Percentiles rank a stretch among this genome's conserved stretches.
These are phyloP conservation scores for Bryum argenteum DNA, from an alignment of 225 moss, liverwort and hornwort genomes.

Conservation along the genomic window DNA sequence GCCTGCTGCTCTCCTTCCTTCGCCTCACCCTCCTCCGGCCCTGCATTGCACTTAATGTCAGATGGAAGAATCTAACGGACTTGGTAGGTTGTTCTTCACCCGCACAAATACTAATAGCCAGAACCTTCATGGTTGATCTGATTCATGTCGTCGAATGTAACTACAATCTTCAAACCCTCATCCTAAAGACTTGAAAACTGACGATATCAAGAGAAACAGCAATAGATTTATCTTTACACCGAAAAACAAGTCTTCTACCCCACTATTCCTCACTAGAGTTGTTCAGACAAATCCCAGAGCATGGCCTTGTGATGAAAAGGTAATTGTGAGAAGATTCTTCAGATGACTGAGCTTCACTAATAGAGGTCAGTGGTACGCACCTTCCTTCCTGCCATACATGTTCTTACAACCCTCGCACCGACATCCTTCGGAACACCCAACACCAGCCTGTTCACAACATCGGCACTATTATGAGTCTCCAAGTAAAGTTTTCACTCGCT, in stretches of 20 bases:
- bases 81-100: not conserved
- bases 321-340: not conserved
- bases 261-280: too few relatives aligned
- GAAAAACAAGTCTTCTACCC: too few relatives aligned
- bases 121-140: not conserved
- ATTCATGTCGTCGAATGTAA: not conserved
- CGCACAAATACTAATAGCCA: not conserved
- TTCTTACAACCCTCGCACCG: constrained; percentile 98
- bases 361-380: constrained; percentile 33
- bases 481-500: constrained; percentile 7
- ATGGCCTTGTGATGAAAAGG: not conserved
- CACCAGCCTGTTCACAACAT: constrained; percentile 70
- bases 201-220: too few relatives aligned
- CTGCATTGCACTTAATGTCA: constrained; percentile 42
- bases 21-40: constrained; percentile 64
- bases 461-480: constrained; percentile 22
- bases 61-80: not conserved
- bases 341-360: not conserved
- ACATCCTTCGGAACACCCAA: constrained; percentile 97
- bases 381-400: constrained; percentile 92
- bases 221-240: too few relatives aligned
- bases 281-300: too few relatives aligned
- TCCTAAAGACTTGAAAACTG: too few relatives aligned
- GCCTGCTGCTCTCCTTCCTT: constrained; percentile 64
- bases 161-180: not conserved